A percentile compares a stretch with the other conserved stretches of the same genome.
phyloP scores from a whole-genome alignment of 108 stramenopile genomes.

The Fragilaria crotonensis region DNA sequence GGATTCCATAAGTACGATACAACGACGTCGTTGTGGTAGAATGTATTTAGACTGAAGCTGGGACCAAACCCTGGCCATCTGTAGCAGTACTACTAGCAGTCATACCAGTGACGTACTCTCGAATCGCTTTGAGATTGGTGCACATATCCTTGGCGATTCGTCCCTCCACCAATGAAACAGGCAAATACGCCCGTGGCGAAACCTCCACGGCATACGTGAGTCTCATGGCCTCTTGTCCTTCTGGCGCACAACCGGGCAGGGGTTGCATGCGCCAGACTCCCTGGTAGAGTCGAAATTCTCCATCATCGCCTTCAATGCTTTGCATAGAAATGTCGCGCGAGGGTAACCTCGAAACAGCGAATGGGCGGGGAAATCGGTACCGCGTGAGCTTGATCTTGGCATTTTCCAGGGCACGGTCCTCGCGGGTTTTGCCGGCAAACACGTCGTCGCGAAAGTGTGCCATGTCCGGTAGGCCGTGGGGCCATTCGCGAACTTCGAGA shows the following conservation, averaged over 20 bases:
- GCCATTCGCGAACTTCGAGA: slow-evolving; percentile 84
- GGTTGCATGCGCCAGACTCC: slow-evolving; percentile 91
- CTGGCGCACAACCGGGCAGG: slow-evolving; percentile 70
- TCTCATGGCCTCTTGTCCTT: slow-evolving; percentile 66
- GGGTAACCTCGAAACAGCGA: slow-evolving; percentile 62
- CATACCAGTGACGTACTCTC: slow-evolving; percentile 25
- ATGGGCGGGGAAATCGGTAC: slow-evolving; percentile 80
- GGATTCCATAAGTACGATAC: slow-evolving; percentile 44
- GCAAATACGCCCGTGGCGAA: slow-evolving; percentile 75
- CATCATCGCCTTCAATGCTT: slow-evolving; percentile 71
- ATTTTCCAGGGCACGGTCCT: slow-evolving; percentile 38
- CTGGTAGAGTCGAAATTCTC: slow-evolving; percentile 88
- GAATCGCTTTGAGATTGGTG: slow-evolving; percentile 73
- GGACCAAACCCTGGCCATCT: no score
- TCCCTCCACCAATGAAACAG: slow-evolving; percentile 77
- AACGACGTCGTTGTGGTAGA: no score
- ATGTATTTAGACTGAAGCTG: no score
- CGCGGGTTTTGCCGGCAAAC: slow-evolving; percentile 56
- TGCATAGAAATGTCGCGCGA: slow-evolving; percentile 88
- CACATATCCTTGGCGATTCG: slow-evolving; percentile 78
- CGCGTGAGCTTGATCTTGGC: slow-evolving; percentile 39
- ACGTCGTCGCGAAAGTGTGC: slow-evolving; percentile 63
- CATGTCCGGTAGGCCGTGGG: slow-evolving; percentile 73
- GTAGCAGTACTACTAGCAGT: no score
- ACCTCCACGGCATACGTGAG: slow-evolving; percentile 90